Conservation (phyloP, 805 yeast genomes). For the Metschnikowia koreensis region DNA sequence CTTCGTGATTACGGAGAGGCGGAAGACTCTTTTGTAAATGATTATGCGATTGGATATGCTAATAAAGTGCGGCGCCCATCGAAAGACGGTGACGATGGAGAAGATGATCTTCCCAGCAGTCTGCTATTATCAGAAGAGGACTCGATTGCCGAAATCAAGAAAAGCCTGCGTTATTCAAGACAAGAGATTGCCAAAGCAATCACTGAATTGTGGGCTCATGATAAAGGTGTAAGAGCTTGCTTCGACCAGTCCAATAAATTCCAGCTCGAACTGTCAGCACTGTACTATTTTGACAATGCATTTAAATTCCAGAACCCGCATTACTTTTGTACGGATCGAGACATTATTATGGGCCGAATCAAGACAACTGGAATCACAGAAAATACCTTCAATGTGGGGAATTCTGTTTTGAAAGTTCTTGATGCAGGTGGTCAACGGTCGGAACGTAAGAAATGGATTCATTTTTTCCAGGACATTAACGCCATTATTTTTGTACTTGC, state of each 20-base stretch:
- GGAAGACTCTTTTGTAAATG: slow-evolving; percentile 13
- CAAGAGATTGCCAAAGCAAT: slow-evolving; percentile 72
- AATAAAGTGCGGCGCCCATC: slow-evolving; percentile 2
- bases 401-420: slow-evolving; percentile 67
- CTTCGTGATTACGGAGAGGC: slow-evolving; percentile 13
- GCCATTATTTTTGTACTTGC: slow-evolving; percentile 87
- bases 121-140: slow-evolving; percentile 11
- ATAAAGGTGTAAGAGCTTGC: slow-evolving; percentile 62
- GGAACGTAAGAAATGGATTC: slow-evolving; percentile 92
- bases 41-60: slow-evolving; percentile 17
- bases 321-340: slow-evolving; percentile 74
- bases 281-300: slow-evolving; percentile 78
- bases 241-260: slow-evolving; percentile 66
- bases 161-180: slow-evolving; percentile 27
- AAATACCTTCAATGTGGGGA: slow-evolving; percentile 65
- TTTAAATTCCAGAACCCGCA: slow-evolving; percentile 57
- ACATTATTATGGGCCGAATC: slow-evolving; percentile 85
- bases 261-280: slow-evolving; percentile 81
- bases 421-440: slow-evolving; percentile 98
- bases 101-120: slow-evolving; percentile 13
- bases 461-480: slow-evolving; percentile 87
- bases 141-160: slow-evolving; percentile 3
- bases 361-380: slow-evolving; percentile 96
- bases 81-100: slow-evolving; percentile 1
- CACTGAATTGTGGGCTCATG: slow-evolving; percentile 62